Evolutionary conservation across 768 basidiomycete species (phyloP).

Genomic region (Trametes cubensis): DNA sequence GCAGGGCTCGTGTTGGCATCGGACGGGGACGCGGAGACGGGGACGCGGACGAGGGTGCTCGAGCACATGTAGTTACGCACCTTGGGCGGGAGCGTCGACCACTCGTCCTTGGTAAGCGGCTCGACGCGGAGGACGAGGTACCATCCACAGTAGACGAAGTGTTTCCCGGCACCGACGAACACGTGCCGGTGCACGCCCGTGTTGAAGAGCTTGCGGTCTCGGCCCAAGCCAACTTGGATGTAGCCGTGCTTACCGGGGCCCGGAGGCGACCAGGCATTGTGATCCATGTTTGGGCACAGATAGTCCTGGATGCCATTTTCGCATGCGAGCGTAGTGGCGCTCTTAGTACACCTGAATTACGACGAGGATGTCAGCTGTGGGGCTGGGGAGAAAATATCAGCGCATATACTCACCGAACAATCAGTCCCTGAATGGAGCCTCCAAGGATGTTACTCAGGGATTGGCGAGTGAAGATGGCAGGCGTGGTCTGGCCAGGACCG

Average conservation of each 20-base stretch:
- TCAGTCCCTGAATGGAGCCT: constrained; percentile 38
- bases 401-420: constrained; percentile 20
- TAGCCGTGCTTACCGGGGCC: constrained; percentile 54
- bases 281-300: constrained; percentile 52
- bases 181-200: constrained; percentile 45
- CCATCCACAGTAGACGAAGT: constrained; percentile 49
- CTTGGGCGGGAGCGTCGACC: constrained; percentile 43
- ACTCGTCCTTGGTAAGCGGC: constrained; percentile 48
- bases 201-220: constrained; percentile 46
- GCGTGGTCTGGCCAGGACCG: constrained; percentile 24
- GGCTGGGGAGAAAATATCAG: neutral
- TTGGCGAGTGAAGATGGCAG: constrained; percentile 44
- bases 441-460: constrained; percentile 44
- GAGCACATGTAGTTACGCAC: constrained; percentile 34
- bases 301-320: constrained; percentile 42
- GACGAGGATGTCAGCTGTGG: neutral
- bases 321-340: constrained; percentile 35
- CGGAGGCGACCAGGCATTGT: constrained; percentile 58
- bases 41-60: neutral
- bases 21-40: neutral
- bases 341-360: constrained; percentile 17
- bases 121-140: constrained; percentile 46
- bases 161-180: constrained; percentile 47
- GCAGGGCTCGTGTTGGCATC: too few relatives aligned
- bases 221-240: constrained; percentile 56